Evolutionary conservation across 2,329 filamentous ascomycete genomes (phyloP).

Genomic region (Orbilia oligospora): DNA sequence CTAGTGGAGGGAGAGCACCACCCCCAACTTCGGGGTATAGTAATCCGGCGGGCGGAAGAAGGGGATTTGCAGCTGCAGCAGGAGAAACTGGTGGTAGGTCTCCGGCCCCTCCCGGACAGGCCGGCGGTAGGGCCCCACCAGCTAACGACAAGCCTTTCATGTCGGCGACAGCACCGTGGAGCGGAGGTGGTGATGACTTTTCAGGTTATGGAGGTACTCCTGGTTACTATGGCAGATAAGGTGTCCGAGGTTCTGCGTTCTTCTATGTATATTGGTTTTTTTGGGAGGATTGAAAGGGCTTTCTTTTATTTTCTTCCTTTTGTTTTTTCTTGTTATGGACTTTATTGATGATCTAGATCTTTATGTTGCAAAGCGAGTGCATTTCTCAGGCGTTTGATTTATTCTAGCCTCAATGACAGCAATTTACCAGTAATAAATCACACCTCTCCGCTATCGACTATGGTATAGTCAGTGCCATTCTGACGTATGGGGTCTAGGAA

Average conservation of each 20-base stretch:
- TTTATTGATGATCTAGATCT: constrained; percentile 37
- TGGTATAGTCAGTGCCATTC: background rate
- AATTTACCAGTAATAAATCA: constrained; percentile 9
- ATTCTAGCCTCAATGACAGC: constrained; percentile 21
- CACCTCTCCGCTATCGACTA: background rate
- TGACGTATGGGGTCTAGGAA: background rate
- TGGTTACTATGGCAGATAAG: constrained; percentile 49
- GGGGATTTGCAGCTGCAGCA: constrained; percentile 44
- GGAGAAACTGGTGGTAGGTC: constrained; percentile 40
- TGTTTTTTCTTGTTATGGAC: constrained; percentile 2
- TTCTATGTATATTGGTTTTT: constrained; percentile 14
- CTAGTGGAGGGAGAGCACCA: constrained; percentile 1
- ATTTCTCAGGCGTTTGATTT: constrained; percentile 41
- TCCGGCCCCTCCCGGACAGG: background rate
- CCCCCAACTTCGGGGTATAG: constrained; percentile 22
- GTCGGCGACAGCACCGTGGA: constrained; percentile 58
- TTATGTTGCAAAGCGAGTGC: constrained; percentile 48
- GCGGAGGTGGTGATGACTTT: constrained; percentile 35
- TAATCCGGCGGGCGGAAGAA: constrained; percentile 26
- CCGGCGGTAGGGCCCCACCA: background rate
- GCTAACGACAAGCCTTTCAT: constrained; percentile 44
- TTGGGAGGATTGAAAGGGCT: background rate
- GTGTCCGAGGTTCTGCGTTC: background rate
- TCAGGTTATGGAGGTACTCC: constrained; percentile 34
- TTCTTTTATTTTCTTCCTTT: no score